Conservation (phyloP, 2,329 filamentous ascomycete genomes). For the Ceratocystiopsis sp. region DNA sequence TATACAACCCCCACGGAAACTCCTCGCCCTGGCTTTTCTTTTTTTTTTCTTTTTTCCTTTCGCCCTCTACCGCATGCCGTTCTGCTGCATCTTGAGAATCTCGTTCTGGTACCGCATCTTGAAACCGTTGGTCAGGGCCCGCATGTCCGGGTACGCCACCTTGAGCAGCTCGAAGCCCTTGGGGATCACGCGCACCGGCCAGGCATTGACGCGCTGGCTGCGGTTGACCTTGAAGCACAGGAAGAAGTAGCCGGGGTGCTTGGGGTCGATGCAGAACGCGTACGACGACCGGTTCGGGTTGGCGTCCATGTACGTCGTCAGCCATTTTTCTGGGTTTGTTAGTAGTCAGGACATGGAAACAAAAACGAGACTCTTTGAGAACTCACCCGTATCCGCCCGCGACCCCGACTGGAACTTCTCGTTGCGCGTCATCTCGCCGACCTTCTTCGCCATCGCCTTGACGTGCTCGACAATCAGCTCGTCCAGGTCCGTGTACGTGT, state of each 20-base stretch:
- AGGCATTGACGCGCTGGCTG: slow-evolving; percentile 53
- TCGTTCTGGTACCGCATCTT: slow-evolving; percentile 60
- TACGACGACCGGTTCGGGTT: slow-evolving; percentile 90
- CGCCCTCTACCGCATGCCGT: slow-evolving; percentile 5
- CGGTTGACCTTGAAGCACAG: slow-evolving; percentile 90
- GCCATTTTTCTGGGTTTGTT: slow-evolving; percentile 60
- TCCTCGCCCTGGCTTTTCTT: too few species aligned
- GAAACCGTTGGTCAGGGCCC: slow-evolving; percentile 90
- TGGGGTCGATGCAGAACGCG: slow-evolving; percentile 85
- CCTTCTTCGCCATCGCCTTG: slow-evolving; percentile 94
- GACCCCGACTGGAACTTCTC: slow-evolving; percentile 83
- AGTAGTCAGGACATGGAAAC: not conserved
- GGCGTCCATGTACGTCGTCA: slow-evolving; percentile 87
- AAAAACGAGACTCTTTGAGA: not conserved
- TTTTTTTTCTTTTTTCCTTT: too few species aligned
- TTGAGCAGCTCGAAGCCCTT: slow-evolving; percentile 85
- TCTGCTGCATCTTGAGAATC: slow-evolving; percentile 40
- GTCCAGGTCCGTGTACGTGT: slow-evolving; percentile 88
- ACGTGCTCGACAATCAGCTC: slow-evolving; percentile 95
- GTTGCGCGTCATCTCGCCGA: slow-evolving; percentile 86
- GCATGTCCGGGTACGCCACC: slow-evolving; percentile 85
- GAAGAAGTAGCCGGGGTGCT: slow-evolving; percentile 86
- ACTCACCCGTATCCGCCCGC: slow-evolving; percentile 69
- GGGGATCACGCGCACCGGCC: slow-evolving; percentile 81
- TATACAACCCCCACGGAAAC: too few species aligned